Base-by-base conservation (phyloP, 2,329 filamentous ascomycete genomes). In the Colletotrichum chrysophilum region DNA sequence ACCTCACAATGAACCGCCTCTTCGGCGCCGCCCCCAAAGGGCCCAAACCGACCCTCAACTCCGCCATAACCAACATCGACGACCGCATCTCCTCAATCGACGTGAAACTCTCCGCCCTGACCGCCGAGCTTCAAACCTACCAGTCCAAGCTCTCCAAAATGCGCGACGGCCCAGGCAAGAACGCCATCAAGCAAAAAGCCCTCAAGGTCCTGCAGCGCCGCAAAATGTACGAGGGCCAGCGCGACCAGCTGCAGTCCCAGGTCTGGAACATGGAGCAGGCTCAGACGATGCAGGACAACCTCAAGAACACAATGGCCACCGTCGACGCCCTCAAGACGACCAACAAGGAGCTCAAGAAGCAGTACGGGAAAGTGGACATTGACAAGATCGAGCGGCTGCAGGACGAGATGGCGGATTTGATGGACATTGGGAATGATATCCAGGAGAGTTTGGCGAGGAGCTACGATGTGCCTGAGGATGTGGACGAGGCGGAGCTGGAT, bases 191-290 rank as follows among this genome's bases (percentile, higher is more conserved):
- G 84, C 93, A 97, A 82, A 98, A 98, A 83, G 96, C 96, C 3
- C 93, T 98, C 81, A 98, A 98, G 81, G 93, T 98, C 13, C 93
- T 98, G 4, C 95, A 98, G 87, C 94, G 96, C 75, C 94, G 96
- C 80, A 98, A 98, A 84, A 94, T 96, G 86, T 98, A 98, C 91
- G 97, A 99, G 86, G 90, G 92, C 5, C 96, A 98, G 86, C 95
- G 96, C 78, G 96, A 98, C 81, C 96, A 98, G 86, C 92, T 98
- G 70, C 94, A 98, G 86, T 91, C 94, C 78, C 97, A 99, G 87
- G 95, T 95, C 26, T 98, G 96, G 96, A 98, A 98, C 87, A 98
- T 99, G 96, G 96, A 98, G 87, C 96, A 98, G 86, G 96, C 96
- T 4, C 94, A 94, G 83, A 97, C 96, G 91, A 98, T 98, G 96